These are phyloP conservation scores for Cladophialophora carrionii DNA, from an alignment of 2,329 filamentous ascomycete genomes.

Conservation along the genomic window DNA sequence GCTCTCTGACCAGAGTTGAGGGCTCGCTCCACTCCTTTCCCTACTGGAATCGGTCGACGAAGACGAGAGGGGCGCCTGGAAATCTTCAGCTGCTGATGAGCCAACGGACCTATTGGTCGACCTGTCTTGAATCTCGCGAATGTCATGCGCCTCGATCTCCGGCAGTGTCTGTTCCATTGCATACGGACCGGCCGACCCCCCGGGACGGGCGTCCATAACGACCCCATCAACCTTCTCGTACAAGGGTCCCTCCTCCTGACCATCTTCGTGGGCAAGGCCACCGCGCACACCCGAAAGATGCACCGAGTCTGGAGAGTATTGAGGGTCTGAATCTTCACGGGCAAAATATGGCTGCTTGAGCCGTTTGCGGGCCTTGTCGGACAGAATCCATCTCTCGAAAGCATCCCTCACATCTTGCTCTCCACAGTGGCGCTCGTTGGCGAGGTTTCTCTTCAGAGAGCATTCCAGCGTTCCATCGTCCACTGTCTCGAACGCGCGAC, in stretches of 20 bases:
- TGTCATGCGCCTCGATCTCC: conserved; percentile 3
- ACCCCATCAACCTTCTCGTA: conserved; percentile 1
- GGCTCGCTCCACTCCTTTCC: background rate
- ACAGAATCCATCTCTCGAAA: conserved; percentile 1
- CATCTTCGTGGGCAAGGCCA: background rate
- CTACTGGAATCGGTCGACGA: background rate
- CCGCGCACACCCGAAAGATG: background rate
- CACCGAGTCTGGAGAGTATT: background rate
- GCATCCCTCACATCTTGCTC: conserved; percentile 6
- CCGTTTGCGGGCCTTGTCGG: background rate
- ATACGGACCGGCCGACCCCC: background rate
- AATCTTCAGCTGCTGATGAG: background rate
- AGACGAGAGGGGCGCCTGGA: background rate
- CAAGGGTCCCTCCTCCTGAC: background rate
- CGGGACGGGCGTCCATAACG: background rate
- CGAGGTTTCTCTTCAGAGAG: background rate
- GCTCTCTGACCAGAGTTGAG: background rate
- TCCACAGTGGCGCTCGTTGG: background rate
- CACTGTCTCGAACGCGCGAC: background rate
- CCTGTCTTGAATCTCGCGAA: background rate
- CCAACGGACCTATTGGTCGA: background rate
- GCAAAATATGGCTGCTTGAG: background rate
- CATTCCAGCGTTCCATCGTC: background rate
- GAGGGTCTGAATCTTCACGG: background rate
- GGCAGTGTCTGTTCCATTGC: conserved; percentile 1